A percentile compares a stretch with the other conserved stretches of the same genome.
phyloP scores from a whole-genome alignment of 2,329 filamentous ascomycete genomes.

The Cladophialophora chaetospira region DNA sequence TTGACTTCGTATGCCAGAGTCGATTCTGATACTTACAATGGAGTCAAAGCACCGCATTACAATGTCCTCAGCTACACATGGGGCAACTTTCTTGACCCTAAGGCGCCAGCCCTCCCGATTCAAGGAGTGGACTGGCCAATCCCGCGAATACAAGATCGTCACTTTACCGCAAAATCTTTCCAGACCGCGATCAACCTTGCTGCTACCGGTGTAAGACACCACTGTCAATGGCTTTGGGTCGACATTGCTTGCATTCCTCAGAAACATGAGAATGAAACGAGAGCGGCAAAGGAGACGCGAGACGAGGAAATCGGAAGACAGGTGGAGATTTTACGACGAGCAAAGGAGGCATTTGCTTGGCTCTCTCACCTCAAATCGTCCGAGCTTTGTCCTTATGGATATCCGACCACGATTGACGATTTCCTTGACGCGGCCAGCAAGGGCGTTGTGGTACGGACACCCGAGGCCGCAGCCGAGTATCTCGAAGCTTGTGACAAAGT shows the following conservation, averaged over 20 bases:
- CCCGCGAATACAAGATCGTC: neutral
- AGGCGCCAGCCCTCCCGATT: neutral
- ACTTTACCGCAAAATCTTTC: neutral
- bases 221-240: neutral
- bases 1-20: neutral
- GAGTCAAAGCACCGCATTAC: neutral
- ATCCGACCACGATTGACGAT: neutral
- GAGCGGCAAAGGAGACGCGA: neutral
- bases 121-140: neutral
- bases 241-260: conserved; percentile 1
- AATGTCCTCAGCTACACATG: neutral
- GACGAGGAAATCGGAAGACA: neutral
- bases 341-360: neutral
- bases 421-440: neutral
- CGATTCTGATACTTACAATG: neutral
- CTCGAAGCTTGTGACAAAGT: neutral
- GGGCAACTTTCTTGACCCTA: neutral
- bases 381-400: neutral
- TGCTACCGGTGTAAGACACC: neutral
- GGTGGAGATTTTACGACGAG: neutral
- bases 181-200: neutral
- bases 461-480: neutral
- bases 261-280: neutral
- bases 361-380: neutral
- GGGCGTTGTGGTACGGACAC: neutral